phyloP scores from a whole-genome alignment of 176 grass and related monocot species.

The Aegilops umbellulata region DNA sequence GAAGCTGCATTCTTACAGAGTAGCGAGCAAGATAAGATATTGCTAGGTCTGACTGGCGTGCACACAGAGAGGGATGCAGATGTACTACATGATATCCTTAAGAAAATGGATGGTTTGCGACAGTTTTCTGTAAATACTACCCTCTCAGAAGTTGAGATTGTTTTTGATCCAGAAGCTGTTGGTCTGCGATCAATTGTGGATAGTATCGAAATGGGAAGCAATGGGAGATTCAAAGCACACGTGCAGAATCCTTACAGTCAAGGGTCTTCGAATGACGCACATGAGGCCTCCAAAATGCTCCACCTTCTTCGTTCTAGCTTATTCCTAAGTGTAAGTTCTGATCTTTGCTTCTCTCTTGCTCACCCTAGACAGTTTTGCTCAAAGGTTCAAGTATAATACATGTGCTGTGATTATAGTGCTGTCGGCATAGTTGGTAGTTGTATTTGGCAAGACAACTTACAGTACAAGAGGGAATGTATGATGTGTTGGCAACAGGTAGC shows the following conservation, averaged over 20 bases:
- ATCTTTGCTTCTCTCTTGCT: neutral
- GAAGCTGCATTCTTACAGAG: slow-evolving; percentile 90
- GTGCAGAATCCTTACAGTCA: slow-evolving; percentile 79
- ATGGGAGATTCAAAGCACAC: slow-evolving; percentile 54
- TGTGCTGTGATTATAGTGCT: slow-evolving; percentile 1
- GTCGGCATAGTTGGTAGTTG: neutral
- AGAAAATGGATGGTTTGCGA: slow-evolving; percentile 56
- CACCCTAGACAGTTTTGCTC: neutral
- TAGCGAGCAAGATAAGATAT: slow-evolving; percentile 79
- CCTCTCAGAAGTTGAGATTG: slow-evolving; percentile 64
- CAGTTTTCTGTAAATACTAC: slow-evolving; percentile 56
- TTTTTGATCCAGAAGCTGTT: slow-evolving; percentile 81
- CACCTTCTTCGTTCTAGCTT: slow-evolving; percentile 80
- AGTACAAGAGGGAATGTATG: neutral
- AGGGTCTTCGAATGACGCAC: slow-evolving; percentile 77
- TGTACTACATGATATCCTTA: slow-evolving; percentile 52
- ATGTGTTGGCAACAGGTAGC: slow-evolving; percentile 5
- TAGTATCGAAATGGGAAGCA: slow-evolving; percentile 67
- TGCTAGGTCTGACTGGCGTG: slow-evolving; percentile 56
- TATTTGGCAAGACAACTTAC: neutral
- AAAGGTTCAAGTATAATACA: neutral
- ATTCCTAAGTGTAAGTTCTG: slow-evolving; percentile 82
- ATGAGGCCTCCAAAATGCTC: slow-evolving; percentile 90
- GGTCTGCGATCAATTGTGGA: slow-evolving; percentile 82
- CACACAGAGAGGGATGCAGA: slow-evolving; percentile 50